Evolutionary conservation across 140 eudicot species (phyloP).

Genomic region (Erigeron philadelphicus): DNA sequence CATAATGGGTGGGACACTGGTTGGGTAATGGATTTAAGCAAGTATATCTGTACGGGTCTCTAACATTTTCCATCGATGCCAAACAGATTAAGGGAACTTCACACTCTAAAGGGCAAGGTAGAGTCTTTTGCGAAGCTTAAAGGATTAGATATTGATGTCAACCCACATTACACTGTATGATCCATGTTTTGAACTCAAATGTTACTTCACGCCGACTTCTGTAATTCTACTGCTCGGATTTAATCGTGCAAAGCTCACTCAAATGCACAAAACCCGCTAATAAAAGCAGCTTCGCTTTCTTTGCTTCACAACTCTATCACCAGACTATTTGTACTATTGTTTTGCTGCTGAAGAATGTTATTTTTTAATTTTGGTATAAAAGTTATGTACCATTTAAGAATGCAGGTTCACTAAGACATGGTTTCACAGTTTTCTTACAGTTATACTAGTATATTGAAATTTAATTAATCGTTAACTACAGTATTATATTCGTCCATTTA

Average conservation of each 20-base stretch:
- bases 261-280: constrained; percentile 30
- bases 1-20: neutral
- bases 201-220: neutral
- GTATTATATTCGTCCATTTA: too few relatives aligned
- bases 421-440: neutral
- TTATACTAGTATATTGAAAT: neutral
- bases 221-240: constrained; percentile 22
- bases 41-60: neutral
- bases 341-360: constrained; percentile 24
- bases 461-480: neutral
- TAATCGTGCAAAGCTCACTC: constrained; percentile 27
- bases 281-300: constrained; percentile 25
- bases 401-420: neutral
- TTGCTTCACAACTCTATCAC: constrained; percentile 16
- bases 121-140: constrained; percentile 72
- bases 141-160: constrained; percentile 68
- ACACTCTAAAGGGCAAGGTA: constrained; percentile 67
- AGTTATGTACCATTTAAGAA: constrained; percentile 13
- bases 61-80: neutral
- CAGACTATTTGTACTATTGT: constrained; percentile 13
- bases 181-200: constrained; percentile 1
- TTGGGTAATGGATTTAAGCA: neutral
- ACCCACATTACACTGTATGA: constrained; percentile 69
- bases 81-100: constrained; percentile 66
- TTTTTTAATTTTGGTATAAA: neutral